Percentiles rank a stretch among this genome's conserved stretches.
These are phyloP conservation scores for Zangia roseola DNA, from an alignment of 768 basidiomycete species.

Conservation along the genomic window DNA sequence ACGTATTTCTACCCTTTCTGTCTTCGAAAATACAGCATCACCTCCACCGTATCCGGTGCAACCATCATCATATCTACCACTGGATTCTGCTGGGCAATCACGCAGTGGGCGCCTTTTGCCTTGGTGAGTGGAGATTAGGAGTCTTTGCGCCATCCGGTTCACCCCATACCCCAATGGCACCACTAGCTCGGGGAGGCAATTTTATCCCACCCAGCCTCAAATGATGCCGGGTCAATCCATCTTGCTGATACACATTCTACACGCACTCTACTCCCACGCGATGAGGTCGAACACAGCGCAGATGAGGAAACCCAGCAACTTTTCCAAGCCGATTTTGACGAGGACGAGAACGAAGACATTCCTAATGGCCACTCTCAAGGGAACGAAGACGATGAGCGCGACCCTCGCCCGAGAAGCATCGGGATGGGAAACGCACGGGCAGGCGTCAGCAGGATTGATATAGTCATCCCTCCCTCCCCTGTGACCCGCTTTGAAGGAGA, in stretches of 20 bases:
- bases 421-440: slow-evolving; percentile 43
- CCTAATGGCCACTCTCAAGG: background rate
- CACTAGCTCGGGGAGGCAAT: slow-evolving; percentile 82
- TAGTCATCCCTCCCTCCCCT: slow-evolving; percentile 24
- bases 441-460: slow-evolving; percentile 47
- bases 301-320: slow-evolving; percentile 26
- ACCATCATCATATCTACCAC: slow-evolving; percentile 74
- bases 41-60: slow-evolving; percentile 64
- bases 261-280: slow-evolving; percentile 5
- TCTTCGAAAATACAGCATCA: slow-evolving; percentile 51
- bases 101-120: slow-evolving; percentile 91
- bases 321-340: slow-evolving; percentile 21
- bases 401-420: slow-evolving; percentile 30
- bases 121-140: slow-evolving; percentile 49
- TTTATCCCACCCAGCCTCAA: slow-evolving; percentile 53
- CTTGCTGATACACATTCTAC: slow-evolving; percentile 37
- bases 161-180: slow-evolving; percentile 19
- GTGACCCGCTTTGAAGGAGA: slow-evolving; percentile 13
- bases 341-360: slow-evolving; percentile 20
- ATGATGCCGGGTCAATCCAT: slow-evolving; percentile 37
- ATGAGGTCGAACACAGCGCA: slow-evolving; percentile 16
- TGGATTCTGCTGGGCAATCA: slow-evolving; percentile 92
- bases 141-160: background rate
- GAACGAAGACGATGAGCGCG: slow-evolving; percentile 7
- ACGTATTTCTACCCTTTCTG: slow-evolving; percentile 5